phyloP scores from a whole-genome alignment of 2,329 filamentous ascomycete genomes.

The Eurotiales sp. region DNA sequence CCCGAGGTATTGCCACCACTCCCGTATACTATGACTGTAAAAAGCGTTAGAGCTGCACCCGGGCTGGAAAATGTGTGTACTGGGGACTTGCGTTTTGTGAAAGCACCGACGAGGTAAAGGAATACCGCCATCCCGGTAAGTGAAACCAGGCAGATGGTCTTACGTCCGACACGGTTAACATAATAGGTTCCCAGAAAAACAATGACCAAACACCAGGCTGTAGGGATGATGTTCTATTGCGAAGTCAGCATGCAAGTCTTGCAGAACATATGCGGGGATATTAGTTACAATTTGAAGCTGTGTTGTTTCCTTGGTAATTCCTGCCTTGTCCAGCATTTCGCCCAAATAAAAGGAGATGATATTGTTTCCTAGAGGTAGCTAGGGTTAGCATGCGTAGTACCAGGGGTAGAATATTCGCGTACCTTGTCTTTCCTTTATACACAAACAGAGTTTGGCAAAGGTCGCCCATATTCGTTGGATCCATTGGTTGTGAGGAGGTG shows the following conservation, averaged over 20 bases:
- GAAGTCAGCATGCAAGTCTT: not conserved
- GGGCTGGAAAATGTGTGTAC: not conserved
- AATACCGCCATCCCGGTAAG: not conserved
- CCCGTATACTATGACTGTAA: not conserved
- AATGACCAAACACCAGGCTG: not conserved
- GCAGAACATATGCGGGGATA: not conserved
- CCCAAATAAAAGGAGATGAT: constrained; percentile 43
- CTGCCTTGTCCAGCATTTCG: constrained; percentile 42
- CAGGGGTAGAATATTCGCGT: not conserved
- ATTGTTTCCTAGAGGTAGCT: constrained; percentile 28
- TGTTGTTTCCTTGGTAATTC: constrained; percentile 39
- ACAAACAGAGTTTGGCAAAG: no score
- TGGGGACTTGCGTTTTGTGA: not conserved
- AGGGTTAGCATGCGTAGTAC: no score
- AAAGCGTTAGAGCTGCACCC: not conserved
- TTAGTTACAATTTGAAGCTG: constrained; percentile 35
- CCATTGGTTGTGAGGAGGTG: no score
- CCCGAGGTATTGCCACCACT: not conserved
- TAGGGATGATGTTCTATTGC: not conserved
- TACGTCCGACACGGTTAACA: constrained; percentile 35
- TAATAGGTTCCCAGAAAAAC: constrained; percentile 46
- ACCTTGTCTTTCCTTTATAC: no score
- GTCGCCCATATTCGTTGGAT: no score
- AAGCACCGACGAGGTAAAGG: not conserved
- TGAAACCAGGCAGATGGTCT: no score